Evolutionary conservation across 306 rosid genomes (phyloP).

Genomic region (Glycine soja): DNA sequence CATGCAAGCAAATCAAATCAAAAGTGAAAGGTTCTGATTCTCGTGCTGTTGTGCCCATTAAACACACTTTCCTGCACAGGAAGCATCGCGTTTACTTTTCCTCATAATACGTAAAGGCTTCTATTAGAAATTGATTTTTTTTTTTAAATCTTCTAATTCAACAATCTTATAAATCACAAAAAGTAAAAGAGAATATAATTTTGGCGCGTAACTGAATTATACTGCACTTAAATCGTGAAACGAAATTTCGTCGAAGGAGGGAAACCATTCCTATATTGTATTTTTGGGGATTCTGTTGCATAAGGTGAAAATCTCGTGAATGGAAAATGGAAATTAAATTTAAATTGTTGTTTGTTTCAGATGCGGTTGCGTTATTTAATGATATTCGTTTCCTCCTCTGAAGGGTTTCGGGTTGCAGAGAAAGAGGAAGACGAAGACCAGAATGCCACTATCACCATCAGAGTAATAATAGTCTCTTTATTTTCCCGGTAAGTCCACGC

Average conservation of each 20-base stretch:
- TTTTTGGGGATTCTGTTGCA: neutral
- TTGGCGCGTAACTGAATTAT: neutral
- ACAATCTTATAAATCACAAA: too few relatives aligned
- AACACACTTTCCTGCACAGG: neutral
- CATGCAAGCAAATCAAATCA: too few relatives aligned
- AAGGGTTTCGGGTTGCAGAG: conserved; percentile 1
- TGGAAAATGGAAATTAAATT: neutral
- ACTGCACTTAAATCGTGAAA: neutral
- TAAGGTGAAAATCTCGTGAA: conserved; percentile 17
- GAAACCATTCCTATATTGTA: neutral
- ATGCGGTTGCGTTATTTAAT: neutral
- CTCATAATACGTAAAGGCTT: too few relatives aligned
- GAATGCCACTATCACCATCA: neutral
- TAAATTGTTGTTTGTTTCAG: neutral
- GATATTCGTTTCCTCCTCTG: neutral
- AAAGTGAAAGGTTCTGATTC: neutral
- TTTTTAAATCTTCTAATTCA: too few relatives aligned
- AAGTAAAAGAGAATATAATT: neutral
- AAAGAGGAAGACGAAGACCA: neutral
- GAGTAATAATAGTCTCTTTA: neutral
- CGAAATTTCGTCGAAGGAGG: conserved; percentile 28
- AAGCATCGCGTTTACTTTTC: neutral
- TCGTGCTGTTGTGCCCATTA: neutral
- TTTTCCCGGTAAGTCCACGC: conserved; percentile 28
- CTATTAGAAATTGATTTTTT: too few relatives aligned